Evolutionary conservation across 441 rosid genomes (phyloP), one percentile per base, ranked within the genome.

Genomic region (Erodium moschatum): DNA sequence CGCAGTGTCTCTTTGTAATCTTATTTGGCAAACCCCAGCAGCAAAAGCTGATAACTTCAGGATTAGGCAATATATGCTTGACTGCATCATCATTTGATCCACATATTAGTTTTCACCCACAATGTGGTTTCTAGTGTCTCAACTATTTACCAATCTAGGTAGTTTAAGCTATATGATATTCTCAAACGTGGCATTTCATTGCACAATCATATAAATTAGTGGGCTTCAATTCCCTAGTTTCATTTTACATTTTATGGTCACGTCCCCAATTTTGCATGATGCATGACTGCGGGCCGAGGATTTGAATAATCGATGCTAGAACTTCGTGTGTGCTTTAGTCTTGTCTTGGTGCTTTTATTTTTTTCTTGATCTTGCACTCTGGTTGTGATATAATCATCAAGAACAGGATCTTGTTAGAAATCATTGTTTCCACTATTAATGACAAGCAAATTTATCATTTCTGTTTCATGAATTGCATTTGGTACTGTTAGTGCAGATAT

Each of bases 141-240:
- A 44, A 44, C 50, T 44, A 44, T 44, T 10, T 44, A 44, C 50
- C 2, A n/a, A 12, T 10, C n/a, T 44, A 44, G 50, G 50, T 44
- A 44, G 12, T 44, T 44, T 44, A 16, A 48, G 63, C 29, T 20
- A 58, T 19, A 1, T 19, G 63, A 58, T 10, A 58, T 58, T 19
- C 27, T 58, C 63, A 10, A 19, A 58, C 6, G 63, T 58, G 63
- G 63, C 63, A 58, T 56, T 58, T 58, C 63, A 58, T 29, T 58
- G 29, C 12, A 58, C 27, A 58, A 33, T 33, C 61, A 18, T 19
- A 18, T 56, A 18, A 6, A 56, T 9, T 56, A 56, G 27, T 1
- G 3, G 21, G 21, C 3, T 56, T 19, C 62, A 56, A 16, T 16
- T 21, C 27, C 13, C 3, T 58, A 12, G 29, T 1, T 58, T 58